Conservation (phyloP, 305 asterid genomes). For the Fraxinus velutina region DNA sequence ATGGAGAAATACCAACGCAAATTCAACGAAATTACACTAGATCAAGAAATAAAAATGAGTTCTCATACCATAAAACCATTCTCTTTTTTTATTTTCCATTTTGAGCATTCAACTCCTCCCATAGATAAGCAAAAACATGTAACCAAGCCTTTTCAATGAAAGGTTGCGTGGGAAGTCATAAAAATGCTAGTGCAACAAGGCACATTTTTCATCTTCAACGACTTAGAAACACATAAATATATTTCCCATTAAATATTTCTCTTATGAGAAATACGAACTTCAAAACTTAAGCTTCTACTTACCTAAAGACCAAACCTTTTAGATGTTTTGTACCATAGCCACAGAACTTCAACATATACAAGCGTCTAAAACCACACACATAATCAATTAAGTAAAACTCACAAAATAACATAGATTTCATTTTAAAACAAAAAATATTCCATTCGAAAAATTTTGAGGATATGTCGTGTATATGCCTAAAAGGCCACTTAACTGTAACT, state of each 20-base stretch:
- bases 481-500: background rate
- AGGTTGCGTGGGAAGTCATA: background rate
- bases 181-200: background rate
- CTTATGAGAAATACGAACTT: background rate
- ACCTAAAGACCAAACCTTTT: background rate
- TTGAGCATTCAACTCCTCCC: background rate
- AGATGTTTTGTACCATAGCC: background rate
- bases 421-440: background rate
- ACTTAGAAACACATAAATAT: background rate
- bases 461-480: background rate
- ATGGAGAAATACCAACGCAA: background rate
- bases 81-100: background rate
- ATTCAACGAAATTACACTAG: background rate
- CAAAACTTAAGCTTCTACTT: background rate
- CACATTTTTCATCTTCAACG: background rate
- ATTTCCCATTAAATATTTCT: background rate
- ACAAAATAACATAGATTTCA: background rate
- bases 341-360: background rate
- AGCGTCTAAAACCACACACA: background rate
- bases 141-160: background rate
- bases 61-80: background rate
- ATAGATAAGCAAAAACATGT: background rate
- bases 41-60: background rate
- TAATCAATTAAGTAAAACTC: background rate
- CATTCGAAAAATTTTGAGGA: background rate